Conservation (phyloP, 1,284 basidiomycete species). For the Puccinia hordei region DNA sequence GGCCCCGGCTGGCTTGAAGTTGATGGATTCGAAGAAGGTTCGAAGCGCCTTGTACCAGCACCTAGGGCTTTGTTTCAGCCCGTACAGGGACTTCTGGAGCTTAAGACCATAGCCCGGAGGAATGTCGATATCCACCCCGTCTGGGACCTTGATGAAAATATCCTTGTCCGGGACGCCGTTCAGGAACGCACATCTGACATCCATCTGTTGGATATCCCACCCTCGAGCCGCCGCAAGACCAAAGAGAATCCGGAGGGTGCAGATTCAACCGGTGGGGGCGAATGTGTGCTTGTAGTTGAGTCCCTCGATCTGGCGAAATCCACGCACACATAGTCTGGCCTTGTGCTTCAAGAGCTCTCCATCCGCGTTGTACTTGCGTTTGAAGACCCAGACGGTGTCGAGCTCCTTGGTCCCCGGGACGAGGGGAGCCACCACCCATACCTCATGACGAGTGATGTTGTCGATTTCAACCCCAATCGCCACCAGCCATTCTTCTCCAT, state of each 20-base stretch:
- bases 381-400: no score
- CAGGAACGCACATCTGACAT: neutral
- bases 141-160: neutral
- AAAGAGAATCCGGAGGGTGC: neutral
- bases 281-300: no score
- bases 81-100: constrained; percentile 7
- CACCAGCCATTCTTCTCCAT: no score
- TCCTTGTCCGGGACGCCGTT: neutral
- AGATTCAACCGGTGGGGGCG: no score
- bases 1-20: neutral
- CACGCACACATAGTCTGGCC: no score
- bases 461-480: no score
- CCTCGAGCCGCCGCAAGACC: neutral
- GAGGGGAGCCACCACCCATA: no score
- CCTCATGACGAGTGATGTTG: no score
- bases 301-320: no score
- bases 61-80: neutral
- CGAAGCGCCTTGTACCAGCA: constrained; percentile 2
- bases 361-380: no score
- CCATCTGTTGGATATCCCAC: constrained; percentile 2
- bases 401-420: no score
- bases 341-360: no score
- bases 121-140: neutral
- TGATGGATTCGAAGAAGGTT: neutral
- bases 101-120: neutral